phyloP scores from a whole-genome alignment of 148 eudicot species.

The Rheum nobile region DNA sequence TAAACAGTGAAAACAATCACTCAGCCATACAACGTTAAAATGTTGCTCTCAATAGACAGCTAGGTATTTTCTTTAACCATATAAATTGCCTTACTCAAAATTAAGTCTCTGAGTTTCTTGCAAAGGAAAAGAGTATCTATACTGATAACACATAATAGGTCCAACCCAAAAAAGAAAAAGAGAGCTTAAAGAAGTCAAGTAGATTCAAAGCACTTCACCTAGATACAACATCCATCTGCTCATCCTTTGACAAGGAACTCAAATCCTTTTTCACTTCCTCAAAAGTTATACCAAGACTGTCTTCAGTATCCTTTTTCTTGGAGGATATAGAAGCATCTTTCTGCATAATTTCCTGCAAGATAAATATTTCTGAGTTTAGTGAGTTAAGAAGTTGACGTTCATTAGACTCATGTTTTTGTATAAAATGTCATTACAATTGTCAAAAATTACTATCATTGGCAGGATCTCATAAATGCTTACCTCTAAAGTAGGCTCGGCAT shows the following conservation, averaged over 20 bases:
- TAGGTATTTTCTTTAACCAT: neutral
- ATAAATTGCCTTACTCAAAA: neutral
- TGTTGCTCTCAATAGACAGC: neutral
- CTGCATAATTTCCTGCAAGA: constrained; percentile 47
- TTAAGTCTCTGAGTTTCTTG: neutral
- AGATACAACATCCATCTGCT: constrained; percentile 81
- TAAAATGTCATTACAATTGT: neutral
- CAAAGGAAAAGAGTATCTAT: neutral
- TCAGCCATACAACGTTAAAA: neutral
- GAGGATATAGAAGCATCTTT: constrained; percentile 32
- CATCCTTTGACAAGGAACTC: constrained; percentile 67
- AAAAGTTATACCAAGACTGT: constrained; percentile 28
- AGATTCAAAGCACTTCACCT: constrained; percentile 30
- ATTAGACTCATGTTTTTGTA: too few species aligned
- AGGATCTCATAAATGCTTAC: constrained; percentile 18
- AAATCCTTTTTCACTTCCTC: constrained; percentile 76
- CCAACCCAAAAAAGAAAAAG: neutral
- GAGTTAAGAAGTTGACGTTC: neutral
- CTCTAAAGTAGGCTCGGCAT: constrained; percentile 74
- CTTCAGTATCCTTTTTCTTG: constrained; percentile 22
- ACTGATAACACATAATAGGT: neutral
- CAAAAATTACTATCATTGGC: neutral
- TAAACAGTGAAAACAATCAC: neutral
- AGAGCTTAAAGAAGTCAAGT: neutral
- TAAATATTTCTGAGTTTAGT: neutral